Conservation (phyloP, 352 stramenopile species). For the Globisporangium orthogonon region DNA sequence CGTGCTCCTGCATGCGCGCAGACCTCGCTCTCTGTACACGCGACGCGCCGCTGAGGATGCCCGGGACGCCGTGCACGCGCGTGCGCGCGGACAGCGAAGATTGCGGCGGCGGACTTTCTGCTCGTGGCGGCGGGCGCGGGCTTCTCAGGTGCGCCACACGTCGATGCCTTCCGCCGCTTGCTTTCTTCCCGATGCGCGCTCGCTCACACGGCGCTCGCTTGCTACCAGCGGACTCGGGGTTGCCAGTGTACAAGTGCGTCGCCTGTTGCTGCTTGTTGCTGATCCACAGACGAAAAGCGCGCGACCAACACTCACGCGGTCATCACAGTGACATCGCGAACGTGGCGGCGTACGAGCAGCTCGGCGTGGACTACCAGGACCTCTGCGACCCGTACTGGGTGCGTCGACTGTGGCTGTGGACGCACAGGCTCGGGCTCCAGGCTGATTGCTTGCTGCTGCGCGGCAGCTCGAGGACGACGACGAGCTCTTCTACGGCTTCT, state of each 20-base stretch:
- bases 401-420: background rate
- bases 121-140: constrained; percentile 84
- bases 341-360: constrained; percentile 68
- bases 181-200: background rate
- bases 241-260: constrained; percentile 84
- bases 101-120: constrained; percentile 77
- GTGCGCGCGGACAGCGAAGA: constrained; percentile 34
- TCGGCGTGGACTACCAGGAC: constrained; percentile 86
- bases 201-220: background rate
- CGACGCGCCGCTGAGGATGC: background rate
- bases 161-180: background rate
- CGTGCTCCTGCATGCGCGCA: background rate
- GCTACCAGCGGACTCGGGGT: constrained; percentile 61
- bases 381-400: constrained; percentile 84
- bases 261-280: background rate
- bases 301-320: background rate
- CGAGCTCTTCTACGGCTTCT: constrained; percentile 90
- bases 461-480: constrained; percentile 65
- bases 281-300: background rate
- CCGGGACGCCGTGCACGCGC: background rate
- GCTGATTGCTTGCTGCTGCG: background rate
- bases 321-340: constrained; percentile 72
- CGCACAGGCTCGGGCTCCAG: background rate
- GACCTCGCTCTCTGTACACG: background rate
- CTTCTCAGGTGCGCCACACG: constrained; percentile 58